Evolutionary conservation across 179 eudicot genomes (phyloP).

Genomic region (Amaranthus tricolor): DNA sequence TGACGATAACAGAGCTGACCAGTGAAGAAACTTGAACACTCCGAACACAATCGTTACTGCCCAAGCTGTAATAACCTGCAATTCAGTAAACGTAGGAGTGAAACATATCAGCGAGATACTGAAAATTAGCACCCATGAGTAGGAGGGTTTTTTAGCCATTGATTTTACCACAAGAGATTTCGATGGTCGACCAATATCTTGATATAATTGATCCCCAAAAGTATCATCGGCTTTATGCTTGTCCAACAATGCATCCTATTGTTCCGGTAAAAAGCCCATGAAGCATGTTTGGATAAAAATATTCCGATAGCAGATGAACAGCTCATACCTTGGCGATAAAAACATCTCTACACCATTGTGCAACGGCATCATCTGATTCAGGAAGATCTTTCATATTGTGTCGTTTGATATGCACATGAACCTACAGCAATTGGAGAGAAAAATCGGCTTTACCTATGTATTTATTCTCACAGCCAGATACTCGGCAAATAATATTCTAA

Average conservation of each 20-base stretch:
- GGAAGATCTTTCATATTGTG: constrained; percentile 44
- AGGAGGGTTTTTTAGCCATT: background rate
- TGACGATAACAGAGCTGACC: constrained; percentile 60
- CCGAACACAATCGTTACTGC: constrained; percentile 36
- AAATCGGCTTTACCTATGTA: background rate
- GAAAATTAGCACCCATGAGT: too few species aligned
- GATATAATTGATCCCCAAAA: constrained; percentile 38
- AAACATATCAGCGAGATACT: background rate
- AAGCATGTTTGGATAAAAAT: background rate
- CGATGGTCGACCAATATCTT: constrained; percentile 37
- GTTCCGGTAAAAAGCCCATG: background rate
- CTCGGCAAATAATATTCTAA: background rate
- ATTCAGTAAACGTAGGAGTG: constrained; percentile 1
- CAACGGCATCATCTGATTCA: constrained; percentile 47
- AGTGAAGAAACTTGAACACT: constrained; percentile 42
- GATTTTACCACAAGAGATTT: constrained; percentile 40
- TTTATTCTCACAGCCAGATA: background rate
- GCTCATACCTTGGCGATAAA: constrained; percentile 42
- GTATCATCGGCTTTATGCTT: constrained; percentile 36
- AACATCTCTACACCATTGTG: constrained; percentile 50
- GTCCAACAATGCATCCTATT: constrained; percentile 46
- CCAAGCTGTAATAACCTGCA: constrained; percentile 70
- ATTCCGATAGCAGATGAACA: background rate
- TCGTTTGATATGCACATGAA: constrained; percentile 43
- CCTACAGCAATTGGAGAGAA: constrained; percentile 25